Percentiles rank a stretch among this genome's conserved stretches.
Evolutionary conservation across 306 rosid genomes (phyloP).

Genomic region (Trifolium fragiferum): DNA sequence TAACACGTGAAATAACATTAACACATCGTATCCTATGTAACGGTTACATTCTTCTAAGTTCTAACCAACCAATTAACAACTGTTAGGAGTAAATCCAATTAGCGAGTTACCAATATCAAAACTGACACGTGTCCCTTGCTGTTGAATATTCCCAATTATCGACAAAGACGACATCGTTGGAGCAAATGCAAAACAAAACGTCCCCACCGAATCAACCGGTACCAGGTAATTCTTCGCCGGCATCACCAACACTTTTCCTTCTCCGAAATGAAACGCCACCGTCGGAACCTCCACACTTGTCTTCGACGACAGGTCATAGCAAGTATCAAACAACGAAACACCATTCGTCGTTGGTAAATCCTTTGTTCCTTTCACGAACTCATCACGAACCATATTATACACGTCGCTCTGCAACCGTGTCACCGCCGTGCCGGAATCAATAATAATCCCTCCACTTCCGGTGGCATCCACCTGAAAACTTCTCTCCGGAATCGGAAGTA

Average conservation of each 20-base stretch:
- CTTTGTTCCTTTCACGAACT: slow-evolving; percentile 58
- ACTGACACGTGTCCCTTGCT: slow-evolving; percentile 96
- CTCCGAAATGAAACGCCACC: slow-evolving; percentile 69
- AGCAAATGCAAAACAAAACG: slow-evolving; percentile 87
- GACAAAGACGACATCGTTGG: slow-evolving; percentile 68
- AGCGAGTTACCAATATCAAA: slow-evolving; percentile 60
- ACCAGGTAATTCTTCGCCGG: slow-evolving; percentile 85
- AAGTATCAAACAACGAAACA: slow-evolving; percentile 75
- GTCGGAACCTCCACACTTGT: slow-evolving; percentile 77
- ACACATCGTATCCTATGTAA: slow-evolving; percentile 3
- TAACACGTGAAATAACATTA: not conserved
- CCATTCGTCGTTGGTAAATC: slow-evolving; percentile 47
- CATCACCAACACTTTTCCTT: slow-evolving; percentile 60
- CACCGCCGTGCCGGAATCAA: slow-evolving; percentile 97
- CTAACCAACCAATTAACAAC: slow-evolving; percentile 47
- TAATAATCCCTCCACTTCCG: slow-evolving; percentile 74
- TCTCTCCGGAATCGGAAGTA: slow-evolving; percentile 54
- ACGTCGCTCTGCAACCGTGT: slow-evolving; percentile 67
- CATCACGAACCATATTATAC: slow-evolving; percentile 58
- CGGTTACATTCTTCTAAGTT: slow-evolving; percentile 17
- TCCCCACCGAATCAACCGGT: slow-evolving; percentile 84
- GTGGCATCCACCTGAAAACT: slow-evolving; percentile 50
- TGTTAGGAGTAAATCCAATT: slow-evolving; percentile 63
- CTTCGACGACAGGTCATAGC: slow-evolving; percentile 76
- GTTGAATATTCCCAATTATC: slow-evolving; percentile 85